Percentiles rank a stretch among this genome's conserved stretches.
Evolutionary conservation across 2,329 filamentous ascomycete species (phyloP).

Genomic region (Malbranchea zuffiana): DNA sequence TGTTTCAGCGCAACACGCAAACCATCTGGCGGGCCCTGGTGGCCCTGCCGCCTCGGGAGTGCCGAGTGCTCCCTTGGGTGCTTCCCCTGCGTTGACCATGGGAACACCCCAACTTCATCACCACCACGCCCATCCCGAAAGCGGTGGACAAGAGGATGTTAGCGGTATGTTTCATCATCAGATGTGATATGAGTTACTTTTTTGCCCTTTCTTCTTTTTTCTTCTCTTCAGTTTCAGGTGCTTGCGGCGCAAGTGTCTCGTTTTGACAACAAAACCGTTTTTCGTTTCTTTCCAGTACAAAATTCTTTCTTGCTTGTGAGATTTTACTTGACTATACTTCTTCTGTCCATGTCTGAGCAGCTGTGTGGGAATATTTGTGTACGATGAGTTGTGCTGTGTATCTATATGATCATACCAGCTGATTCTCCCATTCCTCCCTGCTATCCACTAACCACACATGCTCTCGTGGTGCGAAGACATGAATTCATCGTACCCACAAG

Average conservation of each 20-base stretch:
- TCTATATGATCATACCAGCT: constrained; percentile 11
- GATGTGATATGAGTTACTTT: constrained; percentile 52
- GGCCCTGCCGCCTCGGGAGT: constrained; percentile 52
- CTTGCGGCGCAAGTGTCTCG: constrained; percentile 9
- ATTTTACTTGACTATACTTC: constrained; percentile 8
- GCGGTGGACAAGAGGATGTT: constrained; percentile 57
- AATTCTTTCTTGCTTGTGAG: constrained; percentile 27
- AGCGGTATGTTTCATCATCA: constrained; percentile 98
- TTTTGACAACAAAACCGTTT: constrained; percentile 24
- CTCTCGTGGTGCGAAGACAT: too few species aligned
- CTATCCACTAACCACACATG: too few species aligned
- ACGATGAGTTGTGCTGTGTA: constrained; percentile 12
- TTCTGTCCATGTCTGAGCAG: constrained; percentile 1
- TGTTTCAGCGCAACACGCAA: constrained; percentile 48
- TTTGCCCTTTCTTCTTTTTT: constrained; percentile 20
- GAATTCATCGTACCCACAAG: too few species aligned
- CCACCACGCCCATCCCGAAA: constrained; percentile 61
- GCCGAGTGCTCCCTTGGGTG: constrained; percentile 32
- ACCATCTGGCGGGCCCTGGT: constrained; percentile 58
- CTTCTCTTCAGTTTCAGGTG: constrained; percentile 16
- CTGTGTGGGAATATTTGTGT: constrained; percentile 5
- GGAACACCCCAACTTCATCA: constrained; percentile 59
- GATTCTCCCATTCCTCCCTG: constrained; percentile 9
- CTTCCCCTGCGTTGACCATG: constrained; percentile 55
- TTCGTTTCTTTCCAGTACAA: constrained; percentile 21